A percentile compares a stretch with the other conserved stretches of the same genome.
These are phyloP conservation scores for Phylloboletellus chloephorus DNA, from an alignment of 1,284 basidiomycete genomes.

Conservation along the genomic window DNA sequence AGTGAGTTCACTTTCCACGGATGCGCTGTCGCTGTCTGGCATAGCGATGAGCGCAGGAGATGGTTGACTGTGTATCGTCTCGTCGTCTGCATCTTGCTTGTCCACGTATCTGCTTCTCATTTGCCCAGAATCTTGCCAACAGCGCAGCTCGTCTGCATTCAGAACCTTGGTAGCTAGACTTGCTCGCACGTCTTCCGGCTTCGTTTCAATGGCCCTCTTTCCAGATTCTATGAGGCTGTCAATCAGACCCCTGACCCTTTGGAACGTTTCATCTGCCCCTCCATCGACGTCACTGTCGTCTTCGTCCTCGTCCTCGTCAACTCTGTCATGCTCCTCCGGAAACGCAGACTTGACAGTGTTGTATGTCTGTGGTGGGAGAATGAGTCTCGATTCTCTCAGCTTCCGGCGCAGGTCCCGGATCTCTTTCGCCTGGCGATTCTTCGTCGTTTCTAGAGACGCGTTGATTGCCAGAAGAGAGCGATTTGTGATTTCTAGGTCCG, in stretches of 20 bases:
- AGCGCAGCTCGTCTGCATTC: slow-evolving; percentile 60
- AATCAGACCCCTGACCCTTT: slow-evolving; percentile 54
- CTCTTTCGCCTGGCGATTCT: slow-evolving; percentile 73
- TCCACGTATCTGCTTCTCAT: slow-evolving; percentile 9
- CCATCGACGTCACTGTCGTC: slow-evolving; percentile 40
- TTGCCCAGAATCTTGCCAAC: slow-evolving; percentile 45
- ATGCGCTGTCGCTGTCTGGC: slow-evolving; percentile 24
- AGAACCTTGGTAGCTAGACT: slow-evolving; percentile 57
- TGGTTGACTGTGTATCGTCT: slow-evolving; percentile 28
- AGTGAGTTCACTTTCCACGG: slow-evolving; percentile 30
- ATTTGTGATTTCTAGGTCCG: slow-evolving; percentile 79
- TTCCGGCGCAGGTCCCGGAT: slow-evolving; percentile 71
- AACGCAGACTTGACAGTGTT: slow-evolving; percentile 49
- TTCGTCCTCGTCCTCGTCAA: slow-evolving; percentile 39
- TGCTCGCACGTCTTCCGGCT: slow-evolving; percentile 46
- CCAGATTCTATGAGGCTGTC: slow-evolving; percentile 60
- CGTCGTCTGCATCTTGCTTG: slow-evolving; percentile 25
- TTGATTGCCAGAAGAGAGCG: slow-evolving; percentile 75
- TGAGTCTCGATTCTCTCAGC: slow-evolving; percentile 69
- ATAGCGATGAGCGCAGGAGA: slow-evolving; percentile 34
- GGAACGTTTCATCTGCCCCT: slow-evolving; percentile 44
- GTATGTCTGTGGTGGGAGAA: slow-evolving; percentile 62
- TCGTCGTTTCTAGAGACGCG: slow-evolving; percentile 63
- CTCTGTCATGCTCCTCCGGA: slow-evolving; percentile 37
- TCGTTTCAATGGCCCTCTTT: slow-evolving; percentile 55